A percentile compares a stretch with the other conserved stretches of the same genome.
Evolutionary conservation across 73 alveolate genomes (phyloP).

Genomic region (Paramecium caudatum): DNA sequence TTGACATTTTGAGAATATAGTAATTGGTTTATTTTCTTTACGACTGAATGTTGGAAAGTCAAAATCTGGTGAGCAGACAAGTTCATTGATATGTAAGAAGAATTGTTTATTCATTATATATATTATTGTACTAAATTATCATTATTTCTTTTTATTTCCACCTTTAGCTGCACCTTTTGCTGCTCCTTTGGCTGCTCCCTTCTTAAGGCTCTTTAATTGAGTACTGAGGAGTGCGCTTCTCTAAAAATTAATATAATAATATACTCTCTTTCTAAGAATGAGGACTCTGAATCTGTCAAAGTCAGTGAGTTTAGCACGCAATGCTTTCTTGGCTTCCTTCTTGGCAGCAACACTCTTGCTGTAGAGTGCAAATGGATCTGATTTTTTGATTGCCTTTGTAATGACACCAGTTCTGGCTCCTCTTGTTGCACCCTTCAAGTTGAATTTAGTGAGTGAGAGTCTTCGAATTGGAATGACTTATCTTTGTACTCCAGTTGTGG

Average conservation of each 20-base stretch:
- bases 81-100: no score
- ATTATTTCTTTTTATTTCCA: slow-evolving; percentile 29
- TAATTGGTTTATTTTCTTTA: not conserved
- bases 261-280: slow-evolving; percentile 83
- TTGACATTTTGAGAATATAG: slow-evolving; percentile 48
- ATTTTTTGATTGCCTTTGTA: slow-evolving; percentile 79
- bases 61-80: slow-evolving; percentile 19
- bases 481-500: slow-evolving; percentile 91
- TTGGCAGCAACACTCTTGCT: slow-evolving; percentile 80
- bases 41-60: slow-evolving; percentile 61
- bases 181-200: slow-evolving; percentile 26
- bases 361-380: slow-evolving; percentile 79
- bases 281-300: slow-evolving; percentile 88
- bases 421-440: slow-evolving; percentile 58
- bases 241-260: not conserved
- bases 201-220: not conserved
- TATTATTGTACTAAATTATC: no score
- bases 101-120: no score
- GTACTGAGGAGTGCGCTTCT: slow-evolving; percentile 55
- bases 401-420: slow-evolving; percentile 75
- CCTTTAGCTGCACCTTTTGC: slow-evolving; percentile 33
- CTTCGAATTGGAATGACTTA: slow-evolving; percentile 90
- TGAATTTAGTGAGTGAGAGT: slow-evolving; percentile 87
- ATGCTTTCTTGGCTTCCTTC: slow-evolving; percentile 80
- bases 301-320: slow-evolving; percentile 88